Evolutionary conservation across 352 stramenopile genomes (phyloP).

Genomic region (Phytophthora foliorum): DNA sequence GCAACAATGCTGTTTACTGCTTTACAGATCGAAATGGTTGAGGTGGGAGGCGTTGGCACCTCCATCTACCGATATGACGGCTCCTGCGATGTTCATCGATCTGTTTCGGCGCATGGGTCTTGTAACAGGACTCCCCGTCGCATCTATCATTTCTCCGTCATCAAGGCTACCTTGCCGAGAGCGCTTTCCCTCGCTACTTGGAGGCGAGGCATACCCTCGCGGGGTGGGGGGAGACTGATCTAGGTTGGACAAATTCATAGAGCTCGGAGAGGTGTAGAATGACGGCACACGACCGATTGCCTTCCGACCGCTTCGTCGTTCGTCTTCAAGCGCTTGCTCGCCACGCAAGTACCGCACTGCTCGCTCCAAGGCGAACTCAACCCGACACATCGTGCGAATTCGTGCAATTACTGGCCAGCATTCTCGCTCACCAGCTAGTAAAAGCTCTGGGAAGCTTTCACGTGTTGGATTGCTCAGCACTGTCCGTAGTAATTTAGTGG

Average conservation of each 20-base stretch:
- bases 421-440: slow-evolving; percentile 92
- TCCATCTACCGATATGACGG: slow-evolving; percentile 86
- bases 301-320: slow-evolving; percentile 74
- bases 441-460: slow-evolving; percentile 69
- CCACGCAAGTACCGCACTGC: slow-evolving; percentile 84
- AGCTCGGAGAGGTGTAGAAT: slow-evolving; percentile 90
- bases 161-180: slow-evolving; percentile 38
- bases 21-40: slow-evolving; percentile 57
- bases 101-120: slow-evolving; percentile 70
- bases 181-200: slow-evolving; percentile 24
- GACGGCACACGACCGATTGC: slow-evolving; percentile 84
- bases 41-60: slow-evolving; percentile 45
- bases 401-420: slow-evolving; percentile 95
- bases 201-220: slow-evolving; percentile 12
- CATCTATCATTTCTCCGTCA: slow-evolving; percentile 34
- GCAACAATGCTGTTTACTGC: slow-evolving; percentile 13
- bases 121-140: slow-evolving; percentile 20
- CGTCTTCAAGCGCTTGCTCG: slow-evolving; percentile 86
- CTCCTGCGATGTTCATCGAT: slow-evolving; percentile 84
- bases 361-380: slow-evolving; percentile 97
- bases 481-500: slow-evolving; percentile 82
- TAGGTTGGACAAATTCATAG: slow-evolving; percentile 85
- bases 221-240: slow-evolving; percentile 52
- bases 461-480: slow-evolving; percentile 85
- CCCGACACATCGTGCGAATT: slow-evolving; percentile 96